Conservation (phyloP, 306 rosid genomes). For the Quercus suber region DNA sequence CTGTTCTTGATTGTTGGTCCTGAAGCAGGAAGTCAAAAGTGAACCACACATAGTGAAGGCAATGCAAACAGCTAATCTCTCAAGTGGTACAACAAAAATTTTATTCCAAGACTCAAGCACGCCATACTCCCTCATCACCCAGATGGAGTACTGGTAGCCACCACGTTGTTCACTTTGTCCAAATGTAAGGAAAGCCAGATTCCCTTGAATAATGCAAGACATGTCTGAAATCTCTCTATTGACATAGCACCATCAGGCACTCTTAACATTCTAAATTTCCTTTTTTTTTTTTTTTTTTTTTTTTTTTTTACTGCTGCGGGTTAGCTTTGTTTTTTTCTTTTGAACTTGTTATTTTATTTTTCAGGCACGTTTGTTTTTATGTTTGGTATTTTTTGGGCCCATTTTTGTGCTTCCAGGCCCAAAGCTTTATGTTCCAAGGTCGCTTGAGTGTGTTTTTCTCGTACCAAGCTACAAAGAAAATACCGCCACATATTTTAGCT, state of each 20-base stretch:
- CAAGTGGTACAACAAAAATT: neutral
- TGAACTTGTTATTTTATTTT: no score
- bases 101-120: neutral
- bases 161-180: neutral
- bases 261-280: neutral
- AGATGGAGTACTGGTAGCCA: neutral
- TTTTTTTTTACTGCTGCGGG: no score
- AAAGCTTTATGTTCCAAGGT: rapidly evolving
- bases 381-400: no score
- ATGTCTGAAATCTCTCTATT: neutral
- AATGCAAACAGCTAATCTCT: neutral
- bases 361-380: no score
- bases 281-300: rapidly evolving
- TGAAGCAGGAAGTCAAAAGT: no score
- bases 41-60: neutral
- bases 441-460: no score
- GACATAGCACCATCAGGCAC: neutral
- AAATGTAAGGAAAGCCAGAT: neutral
- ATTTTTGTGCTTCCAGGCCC: no score
- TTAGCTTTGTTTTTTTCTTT: no score
- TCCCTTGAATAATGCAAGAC: neutral
- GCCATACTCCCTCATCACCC: neutral
- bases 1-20: no score
- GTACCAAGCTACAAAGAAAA: no score
- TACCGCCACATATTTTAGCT: no score